Evolutionary conservation across 108 stramenopile genomes (phyloP).

Genomic region (Pseudonitzschia multiseries): DNA sequence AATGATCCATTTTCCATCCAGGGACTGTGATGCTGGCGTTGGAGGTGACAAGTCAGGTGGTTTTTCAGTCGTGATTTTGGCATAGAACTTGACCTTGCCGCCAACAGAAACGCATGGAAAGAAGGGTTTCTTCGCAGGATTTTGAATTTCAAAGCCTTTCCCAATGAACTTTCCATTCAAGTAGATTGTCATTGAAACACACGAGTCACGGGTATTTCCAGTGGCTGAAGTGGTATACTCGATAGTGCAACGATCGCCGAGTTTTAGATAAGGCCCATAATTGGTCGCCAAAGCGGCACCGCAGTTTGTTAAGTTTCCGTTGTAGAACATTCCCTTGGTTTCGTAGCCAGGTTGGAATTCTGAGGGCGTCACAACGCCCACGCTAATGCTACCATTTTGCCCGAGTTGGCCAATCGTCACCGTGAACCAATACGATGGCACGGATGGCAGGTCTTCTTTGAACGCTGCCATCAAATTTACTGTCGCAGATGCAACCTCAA

Average conservation of each 20-base stretch:
- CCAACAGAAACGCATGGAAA: constrained; percentile 45
- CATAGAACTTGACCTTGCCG: constrained; percentile 27
- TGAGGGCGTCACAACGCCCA: constrained; percentile 43
- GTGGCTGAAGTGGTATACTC: constrained; percentile 7
- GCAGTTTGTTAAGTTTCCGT: constrained; percentile 65
- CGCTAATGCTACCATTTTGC: constrained; percentile 11
- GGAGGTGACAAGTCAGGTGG: neutral
- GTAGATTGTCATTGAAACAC: constrained; percentile 38
- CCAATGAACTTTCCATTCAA: constrained; percentile 39
- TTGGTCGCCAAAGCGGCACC: constrained; percentile 42
- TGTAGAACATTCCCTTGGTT: constrained; percentile 61
- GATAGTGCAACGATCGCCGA: constrained; percentile 42
- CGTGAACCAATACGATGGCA: neutral
- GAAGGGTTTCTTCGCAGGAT: constrained; percentile 18
- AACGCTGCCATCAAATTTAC: constrained; percentile 5
- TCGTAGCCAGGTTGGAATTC: constrained; percentile 51
- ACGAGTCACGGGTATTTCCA: neutral
- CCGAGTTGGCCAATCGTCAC: neutral
- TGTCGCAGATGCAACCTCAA: neutral
- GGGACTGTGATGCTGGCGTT: neutral
- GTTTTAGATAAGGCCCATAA: constrained; percentile 38
- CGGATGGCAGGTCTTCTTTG: neutral
- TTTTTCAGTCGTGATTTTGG: neutral
- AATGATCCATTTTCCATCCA: constrained; percentile 26
- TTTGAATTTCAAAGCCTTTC: constrained; percentile 45